These are phyloP conservation scores for Wickerhamomyces bovis DNA, from an alignment of 805 yeast genomes.

Conservation along the genomic window DNA sequence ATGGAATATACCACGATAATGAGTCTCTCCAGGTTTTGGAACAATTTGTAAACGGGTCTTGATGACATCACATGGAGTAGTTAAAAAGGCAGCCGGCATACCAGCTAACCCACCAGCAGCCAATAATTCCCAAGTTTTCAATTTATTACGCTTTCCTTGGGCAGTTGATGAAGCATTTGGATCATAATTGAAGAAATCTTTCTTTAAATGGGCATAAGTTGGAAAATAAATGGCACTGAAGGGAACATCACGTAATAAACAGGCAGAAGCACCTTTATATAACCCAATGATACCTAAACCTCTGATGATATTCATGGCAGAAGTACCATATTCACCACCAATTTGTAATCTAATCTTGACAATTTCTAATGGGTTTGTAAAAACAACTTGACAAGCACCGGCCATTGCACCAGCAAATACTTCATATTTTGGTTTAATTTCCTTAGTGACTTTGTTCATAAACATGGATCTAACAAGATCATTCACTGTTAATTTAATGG, in stretches of 20 bases:
- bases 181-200: constrained; percentile 74
- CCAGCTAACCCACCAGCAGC: constrained; percentile 93
- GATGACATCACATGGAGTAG: constrained; percentile 96
- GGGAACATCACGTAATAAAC: constrained; percentile 91
- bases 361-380: constrained; percentile 94
- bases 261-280: constrained; percentile 88
- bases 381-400: constrained; percentile 93
- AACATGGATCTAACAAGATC: constrained; percentile 77
- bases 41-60: constrained; percentile 92
- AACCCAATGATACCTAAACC: constrained; percentile 80
- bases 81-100: constrained; percentile 93
- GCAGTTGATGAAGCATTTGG: constrained; percentile 40
- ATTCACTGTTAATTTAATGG: constrained; percentile 91
- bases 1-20: constrained; percentile 70
- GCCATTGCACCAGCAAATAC: constrained; percentile 88
- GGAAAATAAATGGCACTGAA: constrained; percentile 97
- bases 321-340: constrained; percentile 60
- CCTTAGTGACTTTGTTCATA: constrained; percentile 43
- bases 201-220: constrained; percentile 88
- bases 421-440: constrained; percentile 55
- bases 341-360: constrained; percentile 93
- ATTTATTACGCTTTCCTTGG: constrained; percentile 48
- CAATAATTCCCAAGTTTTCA: constrained; percentile 79
- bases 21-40: constrained; percentile 67
- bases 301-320: constrained; percentile 68